Conservation (phyloP, 768 basidiomycete species). For the Chalciporus sphaerocephalus region DNA sequence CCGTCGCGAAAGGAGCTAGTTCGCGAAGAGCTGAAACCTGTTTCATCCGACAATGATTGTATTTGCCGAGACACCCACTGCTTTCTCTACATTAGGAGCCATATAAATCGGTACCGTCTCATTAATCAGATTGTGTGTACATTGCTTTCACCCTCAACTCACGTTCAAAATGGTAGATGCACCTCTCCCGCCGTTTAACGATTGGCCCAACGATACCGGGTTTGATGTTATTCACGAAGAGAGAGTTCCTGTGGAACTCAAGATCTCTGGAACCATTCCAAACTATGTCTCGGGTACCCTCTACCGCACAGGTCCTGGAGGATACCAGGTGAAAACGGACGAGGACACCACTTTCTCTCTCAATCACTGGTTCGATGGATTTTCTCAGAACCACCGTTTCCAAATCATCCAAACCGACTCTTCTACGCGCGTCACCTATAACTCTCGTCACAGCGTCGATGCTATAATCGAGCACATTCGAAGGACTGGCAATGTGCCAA, state of each 20-base stretch:
- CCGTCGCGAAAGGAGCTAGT: no score
- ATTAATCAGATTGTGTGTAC: no score
- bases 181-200: conserved; percentile 21
- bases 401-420: conserved; percentile 29
- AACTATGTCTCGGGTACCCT: conserved; percentile 35
- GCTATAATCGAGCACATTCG: conserved; percentile 28
- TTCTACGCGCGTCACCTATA: conserved; percentile 31
- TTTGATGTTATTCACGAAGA: conserved; percentile 30
- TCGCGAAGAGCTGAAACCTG: no score
- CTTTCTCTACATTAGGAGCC: no score
- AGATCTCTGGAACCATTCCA: conserved; percentile 31
- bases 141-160: no score
- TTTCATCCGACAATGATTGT: no score
- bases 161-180: conserved; percentile 12
- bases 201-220: conserved; percentile 31
- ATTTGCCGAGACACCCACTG: no score
- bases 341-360: conserved; percentile 23
- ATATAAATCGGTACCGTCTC: no score
- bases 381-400: conserved; percentile 38
- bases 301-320: conserved; percentile 38
- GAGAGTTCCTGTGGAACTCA: conserved; percentile 24
- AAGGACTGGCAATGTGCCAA: conserved; percentile 14
- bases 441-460: conserved; percentile 31
- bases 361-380: conserved; percentile 41
- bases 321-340: conserved; percentile 22